Evolutionary conservation across 1,284 basidiomycete genomes (phyloP), one percentile per base, ranked within the genome.

Genomic region (Cutaneotrichosporon sp.): DNA sequence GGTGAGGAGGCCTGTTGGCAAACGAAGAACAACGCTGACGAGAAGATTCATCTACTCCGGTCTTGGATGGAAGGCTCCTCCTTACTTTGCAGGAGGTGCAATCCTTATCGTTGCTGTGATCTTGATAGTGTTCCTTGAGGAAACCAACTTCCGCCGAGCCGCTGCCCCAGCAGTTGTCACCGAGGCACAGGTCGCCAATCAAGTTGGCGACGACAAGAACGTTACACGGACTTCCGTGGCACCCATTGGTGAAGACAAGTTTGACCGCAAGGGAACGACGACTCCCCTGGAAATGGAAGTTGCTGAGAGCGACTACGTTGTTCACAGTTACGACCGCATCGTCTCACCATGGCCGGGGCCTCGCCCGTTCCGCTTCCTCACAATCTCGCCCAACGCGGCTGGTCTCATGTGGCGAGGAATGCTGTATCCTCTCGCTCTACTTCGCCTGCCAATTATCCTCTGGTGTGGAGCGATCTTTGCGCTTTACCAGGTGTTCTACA

Each of bases 111-210:
- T 48, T 17, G 63, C 60, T 3, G 26, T 64, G 12, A 52, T 64
- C 55, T 46, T 62, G 11, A 56, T 65, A 49, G 46, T 67, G 37
- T 62, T 65, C 51, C 50, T 60, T 20, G 61, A 67, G 43, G 65
- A 67, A 47, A 61, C 63, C 6, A 61, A 54, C 50, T 63, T 60
- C 48, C 47, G 48, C 25, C 52, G 60, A n/a, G 29, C 19, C 9
- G 16, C 25, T 10, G 42, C 42, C 1, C 38, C 38, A 10, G 27
- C 7, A 4, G 42, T 44, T 12, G 22, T 32, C 12, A 44, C 29
- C 1, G 29, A n/a, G 4, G 10, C 10, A 4, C 34, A 37, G 34
- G 19, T 39, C 11, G 11, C 6, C 19, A 38, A 29, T 29, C 27
- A 29, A 20, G 37, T 41, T n/a, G 27, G 27, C 27, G 29, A 31